Conservation (phyloP, 306 rosid genomes). For the Arachis hypogaea region DNA sequence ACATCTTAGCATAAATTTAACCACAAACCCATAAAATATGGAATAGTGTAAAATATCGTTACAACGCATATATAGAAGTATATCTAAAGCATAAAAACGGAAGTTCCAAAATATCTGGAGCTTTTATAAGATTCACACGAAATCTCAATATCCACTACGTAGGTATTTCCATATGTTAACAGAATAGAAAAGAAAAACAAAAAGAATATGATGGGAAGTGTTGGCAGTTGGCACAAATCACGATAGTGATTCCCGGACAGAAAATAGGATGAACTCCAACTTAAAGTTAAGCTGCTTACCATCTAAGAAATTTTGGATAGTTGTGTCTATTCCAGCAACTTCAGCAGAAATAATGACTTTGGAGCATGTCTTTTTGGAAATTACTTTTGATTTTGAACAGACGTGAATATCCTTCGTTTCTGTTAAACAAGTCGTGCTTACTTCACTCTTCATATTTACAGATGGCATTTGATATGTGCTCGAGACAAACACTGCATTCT, state of each 20-base stretch:
- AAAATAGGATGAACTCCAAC: constrained; percentile 8
- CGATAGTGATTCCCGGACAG: background rate
- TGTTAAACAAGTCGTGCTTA: constrained; percentile 67
- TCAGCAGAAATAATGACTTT: constrained; percentile 56
- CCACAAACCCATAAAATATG: constrained; percentile 21
- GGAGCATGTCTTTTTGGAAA: constrained; percentile 73
- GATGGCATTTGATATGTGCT: constrained; percentile 94
- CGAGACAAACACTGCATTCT: constrained; percentile 47
- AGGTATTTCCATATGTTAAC: constrained; percentile 1
- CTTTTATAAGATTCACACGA: constrained; percentile 3
- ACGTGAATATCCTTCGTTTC: constrained; percentile 78
- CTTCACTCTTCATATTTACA: constrained; percentile 88
- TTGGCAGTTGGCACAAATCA: background rate
- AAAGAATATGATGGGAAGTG: constrained; percentile 12
- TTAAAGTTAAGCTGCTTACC: constrained; percentile 55
- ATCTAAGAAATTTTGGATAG: constrained; percentile 54
- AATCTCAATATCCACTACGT: constrained; percentile 11
- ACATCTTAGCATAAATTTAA: constrained; percentile 20
- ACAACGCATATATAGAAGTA: background rate
- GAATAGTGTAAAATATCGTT: constrained; percentile 11
- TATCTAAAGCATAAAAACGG: constrained; percentile 3
- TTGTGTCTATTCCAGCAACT: constrained; percentile 53
- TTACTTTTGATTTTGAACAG: constrained; percentile 71
- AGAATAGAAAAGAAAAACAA: constrained; percentile 14
- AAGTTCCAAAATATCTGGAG: constrained; percentile 6